phyloP scores from a whole-genome alignment of 1,284 basidiomycete species.

The Volvariella surrecta region DNA sequence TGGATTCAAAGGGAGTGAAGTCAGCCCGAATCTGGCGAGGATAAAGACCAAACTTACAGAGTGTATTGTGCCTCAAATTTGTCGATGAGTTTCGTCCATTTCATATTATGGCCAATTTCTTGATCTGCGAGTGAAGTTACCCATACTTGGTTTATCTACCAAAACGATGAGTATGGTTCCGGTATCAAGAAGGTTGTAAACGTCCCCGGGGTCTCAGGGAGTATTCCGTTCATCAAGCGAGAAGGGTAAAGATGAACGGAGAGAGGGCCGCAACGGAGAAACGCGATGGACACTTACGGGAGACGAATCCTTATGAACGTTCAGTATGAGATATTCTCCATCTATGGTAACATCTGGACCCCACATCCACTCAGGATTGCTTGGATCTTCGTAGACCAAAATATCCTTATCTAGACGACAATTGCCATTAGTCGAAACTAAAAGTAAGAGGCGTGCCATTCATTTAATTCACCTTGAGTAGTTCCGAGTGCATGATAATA shows the following conservation, averaged over 20 bases:
- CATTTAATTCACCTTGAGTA: slow-evolving; percentile 43
- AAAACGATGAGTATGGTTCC: background rate
- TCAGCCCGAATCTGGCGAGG: too few relatives aligned
- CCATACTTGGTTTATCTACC: slow-evolving; percentile 69
- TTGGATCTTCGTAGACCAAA: slow-evolving; percentile 53
- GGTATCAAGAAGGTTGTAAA: slow-evolving; percentile 5
- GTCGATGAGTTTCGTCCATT: slow-evolving; percentile 64
- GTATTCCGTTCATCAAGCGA: too few relatives aligned
- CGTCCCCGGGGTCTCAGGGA: background rate
- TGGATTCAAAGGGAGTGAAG: slow-evolving; percentile 4
- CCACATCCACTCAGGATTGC: slow-evolving; percentile 66
- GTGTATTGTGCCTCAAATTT: slow-evolving; percentile 56
- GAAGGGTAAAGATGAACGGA: too few relatives aligned
- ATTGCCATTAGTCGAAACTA: slow-evolving; percentile 3
- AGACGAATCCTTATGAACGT: slow-evolving; percentile 54
- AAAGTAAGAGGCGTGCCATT: background rate
- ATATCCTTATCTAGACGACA: slow-evolving; percentile 50
- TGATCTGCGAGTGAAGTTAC: slow-evolving; percentile 55
- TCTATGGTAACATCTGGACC: slow-evolving; percentile 49
- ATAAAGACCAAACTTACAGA: slow-evolving; percentile 36
- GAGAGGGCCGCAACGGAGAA: background rate
- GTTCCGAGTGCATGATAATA: slow-evolving; percentile 72
- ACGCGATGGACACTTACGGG: slow-evolving; percentile 30
- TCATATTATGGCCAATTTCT: slow-evolving; percentile 52
- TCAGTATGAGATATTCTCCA: slow-evolving; percentile 55